These are phyloP conservation scores for Salix dunnii DNA, from an alignment of 345 rosid genomes.

Conservation along the genomic window DNA sequence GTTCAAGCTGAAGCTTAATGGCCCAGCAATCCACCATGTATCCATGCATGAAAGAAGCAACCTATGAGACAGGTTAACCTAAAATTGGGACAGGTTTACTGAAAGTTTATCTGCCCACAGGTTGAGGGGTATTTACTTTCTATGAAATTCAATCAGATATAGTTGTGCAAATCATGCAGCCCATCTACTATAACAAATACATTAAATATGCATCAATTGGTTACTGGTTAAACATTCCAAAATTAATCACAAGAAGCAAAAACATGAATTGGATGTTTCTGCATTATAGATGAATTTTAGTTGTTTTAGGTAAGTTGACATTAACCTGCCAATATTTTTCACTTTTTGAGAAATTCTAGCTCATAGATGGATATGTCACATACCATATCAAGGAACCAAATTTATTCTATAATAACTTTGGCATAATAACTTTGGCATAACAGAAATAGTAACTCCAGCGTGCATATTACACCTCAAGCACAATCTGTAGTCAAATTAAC, in stretches of 20 bases:
- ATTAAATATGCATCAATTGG: not conserved
- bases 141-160: not conserved
- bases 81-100: not conserved
- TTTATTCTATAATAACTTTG: not conserved
- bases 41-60: not conserved
- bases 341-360: not conserved
- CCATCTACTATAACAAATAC: not conserved
- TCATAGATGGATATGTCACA: not conserved
- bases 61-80: not conserved
- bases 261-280: not conserved
- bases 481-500: not conserved
- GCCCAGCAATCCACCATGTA: not conserved
- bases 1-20: not conserved
- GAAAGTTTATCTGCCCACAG: not conserved
- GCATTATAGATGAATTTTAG: not conserved
- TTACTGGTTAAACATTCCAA: too few relatives aligned
- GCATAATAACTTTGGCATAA: not conserved
- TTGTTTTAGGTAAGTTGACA: not conserved
- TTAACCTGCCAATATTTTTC: not conserved
- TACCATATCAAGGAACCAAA: not conserved
- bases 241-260: not conserved
- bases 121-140: not conserved
- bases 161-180: not conserved
- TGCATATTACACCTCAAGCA: not conserved
- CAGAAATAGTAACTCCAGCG: not conserved